These are phyloP conservation scores for Brassica cretica DNA, from an alignment of 345 rosid species.

Conservation along the genomic window DNA sequence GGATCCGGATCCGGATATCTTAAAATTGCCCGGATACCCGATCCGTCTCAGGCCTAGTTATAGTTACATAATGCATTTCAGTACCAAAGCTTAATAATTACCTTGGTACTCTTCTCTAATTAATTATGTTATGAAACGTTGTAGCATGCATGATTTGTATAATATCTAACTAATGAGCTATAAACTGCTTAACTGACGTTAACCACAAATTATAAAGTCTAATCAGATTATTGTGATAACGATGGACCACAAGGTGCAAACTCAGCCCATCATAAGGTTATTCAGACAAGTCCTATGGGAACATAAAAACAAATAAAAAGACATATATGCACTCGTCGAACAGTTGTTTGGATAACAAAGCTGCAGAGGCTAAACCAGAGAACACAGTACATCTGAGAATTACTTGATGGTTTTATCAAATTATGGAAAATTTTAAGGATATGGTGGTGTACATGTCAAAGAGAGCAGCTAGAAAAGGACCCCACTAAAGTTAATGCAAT, in stretches of 20 bases:
- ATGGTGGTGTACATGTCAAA: conserved; percentile 24
- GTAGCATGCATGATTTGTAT: conserved; percentile 15
- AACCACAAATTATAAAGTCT: conserved; percentile 10
- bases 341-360: conserved; percentile 24
- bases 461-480: conserved; percentile 55
- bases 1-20: too few relatives aligned
- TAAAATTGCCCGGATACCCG: too few relatives aligned
- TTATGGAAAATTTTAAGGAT: conserved; percentile 42
- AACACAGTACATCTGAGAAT: conserved; percentile 34
- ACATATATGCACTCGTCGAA: conserved; percentile 15
- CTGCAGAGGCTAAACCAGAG: conserved; percentile 28
- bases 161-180: conserved; percentile 5
- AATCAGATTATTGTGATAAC: conserved; percentile 8
- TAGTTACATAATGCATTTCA: not conserved
- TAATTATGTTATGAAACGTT: not conserved
- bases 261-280: conserved; percentile 33
- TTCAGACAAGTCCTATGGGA: conserved; percentile 22
- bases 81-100: not conserved
- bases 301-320: not conserved
- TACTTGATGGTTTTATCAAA: conserved; percentile 38
- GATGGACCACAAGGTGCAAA: conserved; percentile 17
- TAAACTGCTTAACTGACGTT: not conserved
- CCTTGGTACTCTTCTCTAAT: conserved; percentile 5
- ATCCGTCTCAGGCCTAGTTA: too few relatives aligned
- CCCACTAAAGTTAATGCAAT: conserved; percentile 68